These are phyloP conservation scores for Pestalotiopsis sp. DNA, from an alignment of 2,329 filamentous ascomycete genomes.

Conservation along the genomic window DNA sequence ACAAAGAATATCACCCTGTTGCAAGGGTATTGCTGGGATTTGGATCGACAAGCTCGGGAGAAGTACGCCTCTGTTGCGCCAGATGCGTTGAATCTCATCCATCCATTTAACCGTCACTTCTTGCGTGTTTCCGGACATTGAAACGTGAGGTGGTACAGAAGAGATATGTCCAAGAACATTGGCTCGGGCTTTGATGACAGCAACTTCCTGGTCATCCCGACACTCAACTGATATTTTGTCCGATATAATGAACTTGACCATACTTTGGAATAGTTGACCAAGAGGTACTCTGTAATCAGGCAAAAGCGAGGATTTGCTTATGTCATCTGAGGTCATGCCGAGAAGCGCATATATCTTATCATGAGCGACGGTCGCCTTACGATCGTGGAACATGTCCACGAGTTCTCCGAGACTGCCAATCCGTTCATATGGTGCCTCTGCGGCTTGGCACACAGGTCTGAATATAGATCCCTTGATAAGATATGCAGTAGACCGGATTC, in stretches of 20 bases:
- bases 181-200: background rate
- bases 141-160: no score
- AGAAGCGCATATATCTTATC: background rate
- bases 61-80: background rate
- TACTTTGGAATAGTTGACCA: background rate
- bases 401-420: background rate
- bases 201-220: background rate
- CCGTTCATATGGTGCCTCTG: background rate
- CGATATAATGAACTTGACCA: background rate
- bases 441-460: background rate
- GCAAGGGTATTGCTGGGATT: background rate
- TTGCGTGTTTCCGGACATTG: no score
- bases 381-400: background rate
- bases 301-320: background rate
- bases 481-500: background rate
- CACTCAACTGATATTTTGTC: background rate
- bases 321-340: background rate
- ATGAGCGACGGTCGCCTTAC: background rate
- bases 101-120: no score
- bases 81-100: no score
- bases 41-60: background rate
- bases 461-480: background rate
- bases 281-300: background rate
- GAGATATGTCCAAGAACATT: no score
- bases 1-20: background rate